These are phyloP conservation scores for Hygrophoropsis aurantiaca DNA, from an alignment of 768 basidiomycete species.

Conservation along the genomic window DNA sequence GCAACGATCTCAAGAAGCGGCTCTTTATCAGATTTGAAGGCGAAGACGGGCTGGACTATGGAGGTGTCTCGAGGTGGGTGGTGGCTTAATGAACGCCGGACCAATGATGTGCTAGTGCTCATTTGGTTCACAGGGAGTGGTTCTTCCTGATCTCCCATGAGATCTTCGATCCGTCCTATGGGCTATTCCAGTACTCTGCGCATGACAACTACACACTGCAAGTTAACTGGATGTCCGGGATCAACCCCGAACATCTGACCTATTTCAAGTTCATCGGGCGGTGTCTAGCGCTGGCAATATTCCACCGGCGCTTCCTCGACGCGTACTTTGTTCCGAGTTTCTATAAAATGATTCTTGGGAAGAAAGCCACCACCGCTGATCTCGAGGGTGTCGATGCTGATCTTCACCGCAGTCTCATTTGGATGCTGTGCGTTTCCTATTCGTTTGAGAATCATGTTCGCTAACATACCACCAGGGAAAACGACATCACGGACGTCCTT, in stretches of 20 bases:
- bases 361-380: conserved; percentile 59
- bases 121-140: conserved; percentile 60
- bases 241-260: conserved; percentile 75
- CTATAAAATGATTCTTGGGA: conserved; percentile 76
- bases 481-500: conserved; percentile 72
- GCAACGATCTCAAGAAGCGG: conserved; percentile 67
- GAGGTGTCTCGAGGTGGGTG: conserved; percentile 68
- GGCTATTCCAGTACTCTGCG: conserved; percentile 79
- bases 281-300: conserved; percentile 70
- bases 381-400: conserved; percentile 71
- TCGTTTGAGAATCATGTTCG: not conserved
- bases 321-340: conserved; percentile 79
- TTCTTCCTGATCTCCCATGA: conserved; percentile 84
- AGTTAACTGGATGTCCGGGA: conserved; percentile 73
- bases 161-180: conserved; percentile 80
- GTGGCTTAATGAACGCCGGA: not conserved
- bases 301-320: conserved; percentile 77
- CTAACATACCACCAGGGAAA: conserved; percentile 46
- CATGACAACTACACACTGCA: conserved; percentile 81
- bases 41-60: conserved; percentile 79
- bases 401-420: conserved; percentile 63
- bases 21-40: conserved; percentile 77
- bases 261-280: conserved; percentile 85
- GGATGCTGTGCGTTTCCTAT: conserved; percentile 64
- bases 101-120: not conserved